A percentile compares a stretch with the other conserved stretches of the same genome.
Conservation (phyloP, 2,329 filamentous ascomycete species). For the Diaporthe sp. region DNA sequence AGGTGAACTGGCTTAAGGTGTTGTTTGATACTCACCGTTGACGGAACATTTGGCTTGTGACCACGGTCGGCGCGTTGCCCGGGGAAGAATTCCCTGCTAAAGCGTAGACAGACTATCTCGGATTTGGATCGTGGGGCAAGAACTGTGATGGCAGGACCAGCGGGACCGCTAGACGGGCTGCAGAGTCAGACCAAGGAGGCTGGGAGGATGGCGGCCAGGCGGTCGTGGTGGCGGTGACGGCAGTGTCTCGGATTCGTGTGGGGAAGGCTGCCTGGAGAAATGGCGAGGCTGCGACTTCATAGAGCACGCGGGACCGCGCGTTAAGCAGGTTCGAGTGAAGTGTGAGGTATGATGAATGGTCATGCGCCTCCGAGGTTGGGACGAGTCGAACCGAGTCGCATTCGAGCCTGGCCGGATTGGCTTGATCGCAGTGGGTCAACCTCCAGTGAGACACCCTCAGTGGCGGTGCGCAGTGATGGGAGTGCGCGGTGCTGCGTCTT, state of each 20-base stretch:
- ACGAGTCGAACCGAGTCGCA: conserved; percentile 12
- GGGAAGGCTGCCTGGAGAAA: conserved; percentile 35
- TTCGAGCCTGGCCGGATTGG: conserved; percentile 15
- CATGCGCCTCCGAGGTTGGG: conserved; percentile 22
- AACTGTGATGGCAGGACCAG: not conserved
- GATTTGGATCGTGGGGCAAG: not conserved
- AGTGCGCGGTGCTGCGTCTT: conserved; percentile 15
- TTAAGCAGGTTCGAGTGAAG: not conserved
- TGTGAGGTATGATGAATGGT: not conserved
- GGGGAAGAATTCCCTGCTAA: not conserved
- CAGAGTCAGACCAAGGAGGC: conserved; percentile 35
- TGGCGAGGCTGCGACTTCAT: conserved; percentile 39
- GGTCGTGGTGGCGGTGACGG: conserved; percentile 29
- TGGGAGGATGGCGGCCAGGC: conserved; percentile 32
- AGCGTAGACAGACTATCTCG: conserved; percentile 12
- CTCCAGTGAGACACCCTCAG: not conserved
- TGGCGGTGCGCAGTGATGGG: not conserved
- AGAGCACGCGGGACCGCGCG: conserved; percentile 28
- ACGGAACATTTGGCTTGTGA: conserved; percentile 40
- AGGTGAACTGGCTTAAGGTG: not conserved
- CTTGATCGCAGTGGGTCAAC: conserved; percentile 9
- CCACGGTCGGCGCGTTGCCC: conserved; percentile 10
- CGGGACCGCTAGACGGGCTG: conserved; percentile 29
- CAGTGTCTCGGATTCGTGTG: conserved; percentile 37
- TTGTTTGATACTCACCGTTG: conserved; percentile 37